These are phyloP conservation scores for Blastobotrys chiropterorum DNA, from an alignment of 805 yeast genomes.

Conservation along the genomic window DNA sequence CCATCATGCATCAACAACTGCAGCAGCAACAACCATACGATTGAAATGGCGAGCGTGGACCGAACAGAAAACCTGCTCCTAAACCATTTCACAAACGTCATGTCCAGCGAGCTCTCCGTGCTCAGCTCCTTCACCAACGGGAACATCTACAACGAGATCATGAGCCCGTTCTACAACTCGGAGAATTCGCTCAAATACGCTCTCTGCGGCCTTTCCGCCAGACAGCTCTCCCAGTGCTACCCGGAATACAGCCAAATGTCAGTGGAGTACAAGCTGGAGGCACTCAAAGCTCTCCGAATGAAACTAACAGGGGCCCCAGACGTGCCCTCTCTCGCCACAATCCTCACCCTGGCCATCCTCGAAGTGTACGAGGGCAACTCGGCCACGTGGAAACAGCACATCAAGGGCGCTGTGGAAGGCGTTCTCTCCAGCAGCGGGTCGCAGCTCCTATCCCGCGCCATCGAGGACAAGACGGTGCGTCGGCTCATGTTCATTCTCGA, in stretches of 20 bases:
- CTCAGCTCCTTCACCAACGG: constrained; percentile 5
- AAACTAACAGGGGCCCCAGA: constrained; percentile 1
- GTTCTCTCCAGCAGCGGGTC: not conserved
- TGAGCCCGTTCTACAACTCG: constrained; percentile 6
- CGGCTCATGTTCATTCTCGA: constrained; percentile 7
- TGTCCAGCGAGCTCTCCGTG: constrained; percentile 9
- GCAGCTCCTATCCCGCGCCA: not conserved
- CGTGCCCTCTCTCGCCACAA: constrained; percentile 11
- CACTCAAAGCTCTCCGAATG: constrained; percentile 8
- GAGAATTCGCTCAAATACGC: constrained; percentile 12
- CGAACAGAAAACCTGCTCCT: constrained; percentile 3
- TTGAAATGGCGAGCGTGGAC: not conserved
- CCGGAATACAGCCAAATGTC: constrained; percentile 8
- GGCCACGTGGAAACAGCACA: constrained; percentile 15
- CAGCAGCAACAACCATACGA: constrained; percentile 1
- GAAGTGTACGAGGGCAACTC: constrained; percentile 13
- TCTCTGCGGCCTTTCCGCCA: constrained; percentile 16
- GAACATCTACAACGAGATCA: constrained; percentile 12
- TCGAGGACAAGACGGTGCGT: constrained; percentile 1
- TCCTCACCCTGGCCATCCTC: constrained; percentile 14
- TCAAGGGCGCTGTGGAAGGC: constrained; percentile 13
- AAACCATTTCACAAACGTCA: constrained; percentile 8
- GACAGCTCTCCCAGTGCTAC: constrained; percentile 6
- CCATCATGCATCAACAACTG: not conserved
- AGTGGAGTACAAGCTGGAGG: constrained; percentile 12